Evolutionary conservation across 2,329 filamentous ascomycete genomes (phyloP), one percentile per base, ranked within the genome.

Genomic region (Byssoonygena ceratinophila): DNA sequence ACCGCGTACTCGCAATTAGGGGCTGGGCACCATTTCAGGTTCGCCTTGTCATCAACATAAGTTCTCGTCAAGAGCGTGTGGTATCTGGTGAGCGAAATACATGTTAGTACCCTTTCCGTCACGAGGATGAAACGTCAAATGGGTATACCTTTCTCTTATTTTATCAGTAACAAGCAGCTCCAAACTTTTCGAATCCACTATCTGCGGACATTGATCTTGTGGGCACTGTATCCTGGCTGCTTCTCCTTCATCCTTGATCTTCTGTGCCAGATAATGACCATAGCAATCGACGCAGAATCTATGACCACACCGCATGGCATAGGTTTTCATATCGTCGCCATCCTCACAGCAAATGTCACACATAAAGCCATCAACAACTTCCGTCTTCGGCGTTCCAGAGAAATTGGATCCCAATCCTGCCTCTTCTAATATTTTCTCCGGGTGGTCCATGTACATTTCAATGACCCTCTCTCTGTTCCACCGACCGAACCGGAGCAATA

Each of bases 331-430:
- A 0, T 79, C 82, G 0, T 81, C 76, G 18, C 79, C 84, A 59
- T 98, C 92, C 63, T 97, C 90, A 68, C 86, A 97, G 73, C 92
- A 98, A 58, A 98, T 98, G 56, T 95, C 89, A 71, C 92, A 98
- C 61, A 80, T 76, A 67, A 98, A 98, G 7, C 83, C 88, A 12
- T 80, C 76, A 16, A 91, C 72, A 14, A 76, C 73, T 65, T 90
- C 80, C 2, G 94, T 77, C 63, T 80, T 83, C 1, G 87, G 85
- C 9, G 78, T 75, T 9, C 73, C 72, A 1, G 73, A 71, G n/a
- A 79, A 75, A 55, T 75, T 80, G 51, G 82, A 78, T 32, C 83
- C 84, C 27, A 98, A 72, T 0, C 92, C 92, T 12, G 91, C 90
- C 55, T 82, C 83, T 62, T 95, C 89, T 31, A 97, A 73, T 1